Conservation (phyloP, 2,329 filamentous ascomycete genomes). For the Corinectria fuckeliana region DNA sequence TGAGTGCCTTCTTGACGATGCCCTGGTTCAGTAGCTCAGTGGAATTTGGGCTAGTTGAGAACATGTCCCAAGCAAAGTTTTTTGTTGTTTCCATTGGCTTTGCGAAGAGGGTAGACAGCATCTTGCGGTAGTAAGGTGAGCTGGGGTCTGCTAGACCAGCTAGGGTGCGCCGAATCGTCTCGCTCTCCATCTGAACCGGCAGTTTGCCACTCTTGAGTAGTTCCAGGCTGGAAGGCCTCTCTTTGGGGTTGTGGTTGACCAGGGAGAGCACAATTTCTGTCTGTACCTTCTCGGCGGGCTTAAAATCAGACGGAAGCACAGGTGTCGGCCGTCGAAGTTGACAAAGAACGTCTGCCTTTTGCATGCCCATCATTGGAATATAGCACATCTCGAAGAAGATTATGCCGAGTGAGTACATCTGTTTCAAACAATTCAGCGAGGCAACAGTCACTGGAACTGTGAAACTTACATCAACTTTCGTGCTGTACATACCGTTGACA, state of each 20-base stretch:
- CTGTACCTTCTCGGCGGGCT: constrained; percentile 72
- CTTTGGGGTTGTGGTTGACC: constrained; percentile 80
- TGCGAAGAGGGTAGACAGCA: constrained; percentile 84
- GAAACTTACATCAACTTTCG: constrained; percentile 82
- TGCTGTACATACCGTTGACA: constrained; percentile 79
- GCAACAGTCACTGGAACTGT: not conserved
- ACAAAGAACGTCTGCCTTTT: constrained; percentile 69
- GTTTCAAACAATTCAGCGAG: constrained; percentile 14
- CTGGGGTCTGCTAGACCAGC: constrained; percentile 80
- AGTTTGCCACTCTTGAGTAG: constrained; percentile 86
- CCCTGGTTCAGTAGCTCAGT: constrained; percentile 73
- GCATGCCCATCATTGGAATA: constrained; percentile 69
- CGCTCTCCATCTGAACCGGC: constrained; percentile 90
- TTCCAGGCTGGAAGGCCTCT: constrained; percentile 82
- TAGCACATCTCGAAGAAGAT: constrained; percentile 99
- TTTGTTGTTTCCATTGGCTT: constrained; percentile 79
- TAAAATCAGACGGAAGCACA: constrained; percentile 75
- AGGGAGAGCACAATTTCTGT: constrained; percentile 80
- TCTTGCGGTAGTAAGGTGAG: constrained; percentile 89
- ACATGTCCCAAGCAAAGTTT: constrained; percentile 80
- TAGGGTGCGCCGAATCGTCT: constrained; percentile 84
- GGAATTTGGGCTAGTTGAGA: constrained; percentile 58
- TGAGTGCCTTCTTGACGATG: constrained; percentile 75
- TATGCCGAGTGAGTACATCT: constrained; percentile 96
- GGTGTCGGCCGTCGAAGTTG: constrained; percentile 72